Evolutionary conservation across 2,329 filamentous ascomycete genomes (phyloP).

Genomic region (Hypoxylon sp.): DNA sequence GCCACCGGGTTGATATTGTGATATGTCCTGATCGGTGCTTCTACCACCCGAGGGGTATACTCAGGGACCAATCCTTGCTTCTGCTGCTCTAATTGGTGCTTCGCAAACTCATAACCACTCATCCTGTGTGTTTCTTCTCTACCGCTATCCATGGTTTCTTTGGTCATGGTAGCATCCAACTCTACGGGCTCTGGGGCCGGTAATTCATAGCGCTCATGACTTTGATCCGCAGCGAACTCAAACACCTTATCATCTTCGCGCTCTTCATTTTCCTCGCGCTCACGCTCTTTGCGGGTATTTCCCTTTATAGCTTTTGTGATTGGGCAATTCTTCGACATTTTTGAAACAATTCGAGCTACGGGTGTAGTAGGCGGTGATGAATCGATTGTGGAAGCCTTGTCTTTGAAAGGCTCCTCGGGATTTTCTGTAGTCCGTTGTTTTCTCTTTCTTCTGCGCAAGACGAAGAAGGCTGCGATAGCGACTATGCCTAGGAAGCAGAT

Average conservation of each 20-base stretch:
- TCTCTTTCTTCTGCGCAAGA: conserved; percentile 55
- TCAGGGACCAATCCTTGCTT: conserved; percentile 65
- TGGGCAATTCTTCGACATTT: conserved; percentile 55
- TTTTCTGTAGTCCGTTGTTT: conserved; percentile 45
- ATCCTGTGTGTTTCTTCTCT: conserved; percentile 59
- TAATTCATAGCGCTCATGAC: conserved; percentile 68
- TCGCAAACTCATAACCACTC: conserved; percentile 66
- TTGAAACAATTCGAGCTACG: conserved; percentile 60
- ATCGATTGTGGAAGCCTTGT: conserved; percentile 56
- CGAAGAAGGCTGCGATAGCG: conserved; percentile 51
- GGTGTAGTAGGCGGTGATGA: conserved; percentile 56
- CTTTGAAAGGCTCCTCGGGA: conserved; percentile 56
- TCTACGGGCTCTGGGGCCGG: conserved; percentile 65
- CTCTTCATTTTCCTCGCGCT: conserved; percentile 32
- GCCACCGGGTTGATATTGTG: conserved; percentile 55
- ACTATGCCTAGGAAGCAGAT: conserved; percentile 56
- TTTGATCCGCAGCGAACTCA: conserved; percentile 60
- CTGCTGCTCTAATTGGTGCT: conserved; percentile 66
- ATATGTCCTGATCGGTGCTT: conserved; percentile 54
- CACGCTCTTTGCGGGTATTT: conserved; percentile 21
- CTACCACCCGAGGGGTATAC: conserved; percentile 60
- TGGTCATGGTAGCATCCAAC: conserved; percentile 62
- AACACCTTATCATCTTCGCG: conserved; percentile 51
- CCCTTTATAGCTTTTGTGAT: conserved; percentile 54
- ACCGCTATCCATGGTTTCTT: conserved; percentile 59